Conservation (phyloP, 805 yeast species). For the Barnettozyma populi region DNA sequence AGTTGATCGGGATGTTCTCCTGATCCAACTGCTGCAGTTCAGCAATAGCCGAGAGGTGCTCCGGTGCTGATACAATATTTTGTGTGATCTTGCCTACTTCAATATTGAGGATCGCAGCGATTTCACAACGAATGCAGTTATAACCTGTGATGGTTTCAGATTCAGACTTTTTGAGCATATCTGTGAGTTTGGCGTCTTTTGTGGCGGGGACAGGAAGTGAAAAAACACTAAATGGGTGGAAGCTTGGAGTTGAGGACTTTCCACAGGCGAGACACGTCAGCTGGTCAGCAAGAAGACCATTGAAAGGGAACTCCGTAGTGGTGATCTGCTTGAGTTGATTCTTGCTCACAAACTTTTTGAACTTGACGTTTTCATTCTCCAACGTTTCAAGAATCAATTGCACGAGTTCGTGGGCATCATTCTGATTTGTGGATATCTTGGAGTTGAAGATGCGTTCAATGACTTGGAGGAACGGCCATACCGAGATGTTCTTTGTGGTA, state of each 20-base stretch:
- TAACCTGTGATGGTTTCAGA: constrained; percentile 73
- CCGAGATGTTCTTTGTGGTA: constrained; percentile 51
- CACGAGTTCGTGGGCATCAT: constrained; percentile 92
- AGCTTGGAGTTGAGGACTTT: constrained; percentile 50
- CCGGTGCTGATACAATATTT: constrained; percentile 16
- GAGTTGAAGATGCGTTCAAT: constrained; percentile 70
- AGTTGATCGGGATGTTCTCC: constrained; percentile 47
- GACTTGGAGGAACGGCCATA: constrained; percentile 72
- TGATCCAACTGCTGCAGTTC: constrained; percentile 31
- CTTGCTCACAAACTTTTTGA: constrained; percentile 30
- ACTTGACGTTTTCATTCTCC: constrained; percentile 51
- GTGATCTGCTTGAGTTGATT: constrained; percentile 10
- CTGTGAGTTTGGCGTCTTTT: constrained; percentile 40
- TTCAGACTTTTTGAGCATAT: constrained; percentile 51
- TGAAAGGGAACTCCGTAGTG: constrained; percentile 68
- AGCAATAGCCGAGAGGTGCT: constrained; percentile 30
- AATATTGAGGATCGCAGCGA: constrained; percentile 36
- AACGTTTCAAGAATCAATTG: constrained; percentile 77
- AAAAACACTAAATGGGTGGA: constrained; percentile 60
- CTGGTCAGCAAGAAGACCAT: constrained; percentile 59
- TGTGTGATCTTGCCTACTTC: constrained; percentile 23
- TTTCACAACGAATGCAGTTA: constrained; percentile 70
- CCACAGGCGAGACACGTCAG: constrained; percentile 68
- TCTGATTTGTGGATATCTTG: constrained; percentile 74
- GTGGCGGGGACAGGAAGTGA: constrained; percentile 69